A percentile compares a stretch with the other conserved stretches of the same genome.
phyloP scores from a whole-genome alignment of 2,329 filamentous ascomycete genomes.

The Clarireedia homoeocarpa region DNA sequence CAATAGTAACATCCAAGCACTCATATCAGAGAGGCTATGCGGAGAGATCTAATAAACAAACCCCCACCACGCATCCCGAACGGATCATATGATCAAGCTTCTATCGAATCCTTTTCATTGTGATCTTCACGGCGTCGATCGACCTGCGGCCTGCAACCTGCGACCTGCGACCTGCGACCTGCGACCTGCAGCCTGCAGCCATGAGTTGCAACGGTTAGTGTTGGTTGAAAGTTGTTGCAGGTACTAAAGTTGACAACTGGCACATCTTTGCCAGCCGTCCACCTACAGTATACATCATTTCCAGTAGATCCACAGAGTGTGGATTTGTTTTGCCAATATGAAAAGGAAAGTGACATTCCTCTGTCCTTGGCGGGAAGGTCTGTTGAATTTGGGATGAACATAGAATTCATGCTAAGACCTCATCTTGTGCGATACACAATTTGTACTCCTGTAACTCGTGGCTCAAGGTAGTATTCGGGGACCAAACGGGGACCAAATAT shows the following conservation, averaged over 20 bases:
- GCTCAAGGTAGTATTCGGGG: slow-evolving; percentile 1
- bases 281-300: not conserved
- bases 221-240: not conserved
- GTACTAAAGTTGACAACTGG: not conserved
- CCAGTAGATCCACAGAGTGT: not conserved
- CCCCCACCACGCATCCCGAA: too few species aligned
- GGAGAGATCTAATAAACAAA: too few species aligned
- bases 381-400: too few species aligned
- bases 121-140: not conserved
- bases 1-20: too few species aligned
- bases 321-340: too few species aligned
- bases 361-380: not conserved
- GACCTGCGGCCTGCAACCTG: not conserved
- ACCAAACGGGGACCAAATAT: slow-evolving; percentile 3
- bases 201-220: not conserved
- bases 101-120: not conserved
- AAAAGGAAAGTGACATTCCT: too few species aligned
- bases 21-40: too few species aligned
- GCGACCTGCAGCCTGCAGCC: not conserved
- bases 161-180: not conserved
- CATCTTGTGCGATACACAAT: too few species aligned
- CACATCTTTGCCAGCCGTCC: not conserved
- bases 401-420: too few species aligned
- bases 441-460: not conserved
- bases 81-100: not conserved